Evolutionary conservation across 257 asterid genomes (phyloP).

Genomic region (Jacaranda copaia): DNA sequence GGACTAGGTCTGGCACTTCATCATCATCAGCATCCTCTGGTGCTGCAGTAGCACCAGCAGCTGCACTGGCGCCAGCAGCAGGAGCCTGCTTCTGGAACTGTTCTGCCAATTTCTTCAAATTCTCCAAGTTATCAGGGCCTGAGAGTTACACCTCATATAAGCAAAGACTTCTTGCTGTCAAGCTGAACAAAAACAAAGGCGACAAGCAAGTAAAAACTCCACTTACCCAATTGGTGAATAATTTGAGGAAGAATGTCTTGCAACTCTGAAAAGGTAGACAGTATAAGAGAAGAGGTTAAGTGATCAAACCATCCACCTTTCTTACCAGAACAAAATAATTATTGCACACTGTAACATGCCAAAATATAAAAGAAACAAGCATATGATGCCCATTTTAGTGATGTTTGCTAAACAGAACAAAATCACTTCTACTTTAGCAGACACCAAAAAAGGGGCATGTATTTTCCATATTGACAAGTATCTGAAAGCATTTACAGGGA

Average conservation of each 20-base stretch:
- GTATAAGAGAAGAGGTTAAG: neutral
- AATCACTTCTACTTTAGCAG: neutral
- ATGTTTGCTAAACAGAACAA: neutral
- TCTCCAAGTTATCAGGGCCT: conserved; percentile 90
- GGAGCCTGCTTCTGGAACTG: conserved; percentile 82
- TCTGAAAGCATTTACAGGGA: too few species aligned
- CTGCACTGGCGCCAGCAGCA: conserved; percentile 38
- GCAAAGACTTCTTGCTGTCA: neutral
- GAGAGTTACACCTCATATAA: neutral
- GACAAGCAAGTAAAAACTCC: neutral
- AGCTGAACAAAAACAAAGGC: neutral
- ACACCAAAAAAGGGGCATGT: neutral
- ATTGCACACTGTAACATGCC: neutral
- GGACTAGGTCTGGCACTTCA: conserved; percentile 80
- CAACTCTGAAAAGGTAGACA: conserved; percentile 52
- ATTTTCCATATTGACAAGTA: neutral
- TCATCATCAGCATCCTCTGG: conserved; percentile 65
- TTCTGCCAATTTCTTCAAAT: conserved; percentile 79
- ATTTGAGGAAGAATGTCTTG: conserved; percentile 55
- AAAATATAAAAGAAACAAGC: neutral
- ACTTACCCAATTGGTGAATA: conserved; percentile 50
- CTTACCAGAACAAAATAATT: neutral
- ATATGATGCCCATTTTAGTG: neutral
- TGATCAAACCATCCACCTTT: neutral
- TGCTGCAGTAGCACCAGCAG: conserved; percentile 29